A percentile compares a stretch with the other conserved stretches of the same genome.
phyloP scores from a whole-genome alignment of 768 basidiomycete genomes.

The Vararia minispora region DNA sequence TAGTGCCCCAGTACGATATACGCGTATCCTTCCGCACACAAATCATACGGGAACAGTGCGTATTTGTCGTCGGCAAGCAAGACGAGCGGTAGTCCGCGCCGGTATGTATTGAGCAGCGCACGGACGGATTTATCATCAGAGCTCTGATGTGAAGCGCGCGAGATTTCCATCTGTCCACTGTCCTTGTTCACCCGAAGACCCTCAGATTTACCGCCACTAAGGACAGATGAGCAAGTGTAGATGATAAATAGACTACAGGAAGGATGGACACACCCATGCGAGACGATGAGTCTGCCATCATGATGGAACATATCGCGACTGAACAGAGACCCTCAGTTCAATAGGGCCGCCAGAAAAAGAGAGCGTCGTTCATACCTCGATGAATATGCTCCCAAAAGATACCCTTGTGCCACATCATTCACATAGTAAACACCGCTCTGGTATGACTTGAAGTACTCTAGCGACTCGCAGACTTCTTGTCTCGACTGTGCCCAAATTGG shows the following conservation, averaged over 20 bases:
- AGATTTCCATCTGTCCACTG: slow-evolving; percentile 28
- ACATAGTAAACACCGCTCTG: slow-evolving; percentile 70
- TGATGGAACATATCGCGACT: slow-evolving; percentile 65
- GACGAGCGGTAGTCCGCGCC: slow-evolving; percentile 45
- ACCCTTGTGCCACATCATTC: slow-evolving; percentile 55
- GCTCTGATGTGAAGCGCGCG: slow-evolving; percentile 52
- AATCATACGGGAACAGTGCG: slow-evolving; percentile 58
- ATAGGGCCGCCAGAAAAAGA: slow-evolving; percentile 8
- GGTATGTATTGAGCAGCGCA: slow-evolving; percentile 50
- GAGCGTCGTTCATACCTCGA: slow-evolving; percentile 33
- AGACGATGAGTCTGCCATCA: slow-evolving; percentile 62
- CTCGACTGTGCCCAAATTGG: slow-evolving; percentile 58
- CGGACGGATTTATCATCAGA: slow-evolving; percentile 61
- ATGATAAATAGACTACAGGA: not conserved
- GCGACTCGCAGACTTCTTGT: slow-evolving; percentile 76
- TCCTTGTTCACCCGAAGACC: slow-evolving; percentile 33
- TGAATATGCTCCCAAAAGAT: slow-evolving; percentile 62
- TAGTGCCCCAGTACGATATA: slow-evolving; percentile 62
- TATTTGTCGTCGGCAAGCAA: slow-evolving; percentile 72
- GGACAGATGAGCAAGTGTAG: slow-evolving; percentile 2
- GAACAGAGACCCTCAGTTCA: slow-evolving; percentile 2
- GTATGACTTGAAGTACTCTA: slow-evolving; percentile 65
- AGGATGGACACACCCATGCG: slow-evolving; percentile 54
- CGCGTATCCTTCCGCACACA: slow-evolving; percentile 34
- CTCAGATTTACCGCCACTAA: slow-evolving; percentile 61